phyloP scores from a whole-genome alignment of 768 basidiomycete species.

The Scleroderma bovista region DNA sequence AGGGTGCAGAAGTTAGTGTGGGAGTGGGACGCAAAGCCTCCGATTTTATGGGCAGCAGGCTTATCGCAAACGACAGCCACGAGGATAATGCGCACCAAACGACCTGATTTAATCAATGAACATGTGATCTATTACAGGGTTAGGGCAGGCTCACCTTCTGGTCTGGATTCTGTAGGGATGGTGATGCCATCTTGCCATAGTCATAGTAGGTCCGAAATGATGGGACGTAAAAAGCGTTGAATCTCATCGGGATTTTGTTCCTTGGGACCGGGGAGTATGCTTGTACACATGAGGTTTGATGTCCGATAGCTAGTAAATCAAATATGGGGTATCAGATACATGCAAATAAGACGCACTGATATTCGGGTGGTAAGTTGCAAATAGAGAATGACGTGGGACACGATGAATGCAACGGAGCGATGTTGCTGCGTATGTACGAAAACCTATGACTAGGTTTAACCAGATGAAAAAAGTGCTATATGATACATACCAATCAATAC shows the following conservation, averaged over 20 bases:
- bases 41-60: constrained; percentile 33
- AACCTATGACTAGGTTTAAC: too few relatives aligned
- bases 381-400: too few relatives aligned
- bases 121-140: not conserved
- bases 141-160: constrained; percentile 12
- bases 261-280: constrained; percentile 27
- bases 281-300: constrained; percentile 16
- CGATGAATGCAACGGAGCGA: too few relatives aligned
- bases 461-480: too few relatives aligned
- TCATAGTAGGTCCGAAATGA: constrained; percentile 24
- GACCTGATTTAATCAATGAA: constrained; percentile 7
- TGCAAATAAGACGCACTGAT: too few relatives aligned
- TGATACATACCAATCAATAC: constrained; percentile 29
- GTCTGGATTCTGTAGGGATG: constrained; percentile 16
- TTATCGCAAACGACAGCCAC: constrained; percentile 35
- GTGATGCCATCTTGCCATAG: constrained; percentile 22
- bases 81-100: constrained; percentile 25
- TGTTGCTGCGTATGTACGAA: too few relatives aligned
- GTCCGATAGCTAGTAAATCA: constrained; percentile 21
- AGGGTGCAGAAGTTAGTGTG: too few relatives aligned
- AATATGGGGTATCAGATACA: too few relatives aligned
- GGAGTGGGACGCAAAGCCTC: constrained; percentile 16
- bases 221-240: constrained; percentile 19
- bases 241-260: constrained; percentile 22
- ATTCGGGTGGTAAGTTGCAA: too few relatives aligned